These are phyloP conservation scores for Pichia cephalocereana DNA, from an alignment of 805 yeast species.

Conservation along the genomic window DNA sequence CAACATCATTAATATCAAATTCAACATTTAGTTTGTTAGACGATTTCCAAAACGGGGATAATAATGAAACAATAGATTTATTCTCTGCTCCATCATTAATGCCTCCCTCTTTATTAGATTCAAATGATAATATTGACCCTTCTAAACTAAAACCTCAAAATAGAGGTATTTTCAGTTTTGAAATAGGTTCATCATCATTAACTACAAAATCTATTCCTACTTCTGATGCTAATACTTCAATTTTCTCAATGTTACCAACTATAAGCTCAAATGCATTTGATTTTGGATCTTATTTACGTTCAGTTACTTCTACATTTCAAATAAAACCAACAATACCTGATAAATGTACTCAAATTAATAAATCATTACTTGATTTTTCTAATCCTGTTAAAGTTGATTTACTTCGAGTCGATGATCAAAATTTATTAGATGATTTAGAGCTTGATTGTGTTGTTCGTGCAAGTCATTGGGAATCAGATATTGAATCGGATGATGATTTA, in stretches of 20 bases:
- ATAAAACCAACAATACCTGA: not conserved
- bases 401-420: conserved; percentile 2
- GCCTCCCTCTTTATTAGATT: not conserved
- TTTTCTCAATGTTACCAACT: conserved; percentile 1
- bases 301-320: conserved; percentile 14
- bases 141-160: not conserved
- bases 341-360: not conserved
- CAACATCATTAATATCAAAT: not conserved
- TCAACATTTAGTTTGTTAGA: conserved; percentile 15
- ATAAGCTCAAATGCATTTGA: conserved; percentile 11
- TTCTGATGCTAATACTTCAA: not conserved
- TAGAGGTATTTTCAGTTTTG: not conserved
- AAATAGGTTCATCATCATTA: not conserved
- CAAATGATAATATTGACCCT: not conserved
- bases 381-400: conserved; percentile 5
- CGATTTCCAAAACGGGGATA: conserved; percentile 22
- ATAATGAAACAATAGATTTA: not conserved
- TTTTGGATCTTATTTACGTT: conserved; percentile 20
- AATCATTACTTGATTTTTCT: conserved; percentile 1
- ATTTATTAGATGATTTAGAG: conserved; percentile 7
- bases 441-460: conserved; percentile 13
- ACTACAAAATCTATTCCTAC: too few species aligned
- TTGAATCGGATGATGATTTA: conserved; percentile 9
- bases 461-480: conserved; percentile 10
- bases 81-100: not conserved